A percentile compares a stretch with the other conserved stretches of the same genome.
Conservation (phyloP, 2,329 filamentous ascomycete species). For the Diaporthe sp. region DNA sequence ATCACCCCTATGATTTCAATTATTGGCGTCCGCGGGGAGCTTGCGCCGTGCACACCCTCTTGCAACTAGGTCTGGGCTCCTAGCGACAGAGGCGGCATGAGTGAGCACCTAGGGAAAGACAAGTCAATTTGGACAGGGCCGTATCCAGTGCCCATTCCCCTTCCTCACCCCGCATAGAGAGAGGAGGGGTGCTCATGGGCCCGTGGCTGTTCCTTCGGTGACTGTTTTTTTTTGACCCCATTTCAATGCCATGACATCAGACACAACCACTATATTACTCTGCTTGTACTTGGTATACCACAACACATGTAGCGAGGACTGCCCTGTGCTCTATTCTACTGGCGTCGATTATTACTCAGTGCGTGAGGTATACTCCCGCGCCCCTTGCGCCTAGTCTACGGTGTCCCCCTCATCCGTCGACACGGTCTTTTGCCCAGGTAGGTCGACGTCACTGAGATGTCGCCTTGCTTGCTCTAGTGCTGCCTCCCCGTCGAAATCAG, state of each 20-base stretch:
- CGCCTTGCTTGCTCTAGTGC: constrained; percentile 56
- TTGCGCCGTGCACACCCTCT: neutral
- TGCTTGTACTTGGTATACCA: neutral
- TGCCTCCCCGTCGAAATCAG: constrained; percentile 50
- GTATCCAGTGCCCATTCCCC: neutral
- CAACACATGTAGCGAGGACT: neutral
- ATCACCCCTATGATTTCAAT: neutral
- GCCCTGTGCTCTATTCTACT: neutral
- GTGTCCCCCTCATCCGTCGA: constrained; percentile 39
- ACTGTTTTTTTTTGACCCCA: neutral
- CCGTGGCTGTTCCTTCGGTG: neutral
- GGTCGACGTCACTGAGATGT: constrained; percentile 49
- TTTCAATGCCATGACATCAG: neutral
- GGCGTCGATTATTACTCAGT: neutral
- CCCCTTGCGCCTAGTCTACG: constrained; percentile 41
- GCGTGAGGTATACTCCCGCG: neutral
- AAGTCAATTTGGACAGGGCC: neutral
- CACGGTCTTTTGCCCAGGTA: constrained; percentile 43
- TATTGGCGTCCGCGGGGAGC: neutral
- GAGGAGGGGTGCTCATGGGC: neutral
- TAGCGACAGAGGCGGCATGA: neutral
- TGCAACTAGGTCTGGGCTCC: neutral
- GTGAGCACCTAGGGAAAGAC: neutral
- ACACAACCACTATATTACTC: neutral
- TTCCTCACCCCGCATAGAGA: neutral